Conservation (phyloP, 257 asterid genomes). For the Nicotiana attenuata region DNA sequence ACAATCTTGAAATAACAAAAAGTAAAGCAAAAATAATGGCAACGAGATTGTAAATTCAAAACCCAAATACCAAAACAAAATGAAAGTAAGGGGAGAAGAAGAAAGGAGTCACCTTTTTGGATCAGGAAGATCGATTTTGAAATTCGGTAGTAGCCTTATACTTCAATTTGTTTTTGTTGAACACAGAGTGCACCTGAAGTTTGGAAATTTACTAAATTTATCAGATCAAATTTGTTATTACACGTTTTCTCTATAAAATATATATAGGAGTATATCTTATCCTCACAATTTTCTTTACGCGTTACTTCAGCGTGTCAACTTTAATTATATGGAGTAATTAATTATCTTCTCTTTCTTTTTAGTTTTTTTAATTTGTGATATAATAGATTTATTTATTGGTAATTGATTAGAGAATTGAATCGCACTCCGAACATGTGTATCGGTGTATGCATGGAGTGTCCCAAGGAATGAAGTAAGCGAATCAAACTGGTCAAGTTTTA, state of each 20-base stretch:
- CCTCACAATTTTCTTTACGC: background rate
- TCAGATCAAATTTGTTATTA: too few species aligned
- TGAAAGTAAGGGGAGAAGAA: background rate
- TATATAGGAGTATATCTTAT: background rate
- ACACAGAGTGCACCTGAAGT: background rate
- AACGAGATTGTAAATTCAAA: background rate
- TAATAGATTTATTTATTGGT: background rate
- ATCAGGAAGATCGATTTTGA: background rate
- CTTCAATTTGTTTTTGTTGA: background rate
- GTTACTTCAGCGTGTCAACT: constrained; percentile 4
- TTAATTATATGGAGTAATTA: background rate
- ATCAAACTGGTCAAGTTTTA: background rate
- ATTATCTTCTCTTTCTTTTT: background rate
- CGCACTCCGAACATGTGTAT: background rate
- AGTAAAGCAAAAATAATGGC: background rate
- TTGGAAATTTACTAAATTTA: background rate
- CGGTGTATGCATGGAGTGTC: background rate
- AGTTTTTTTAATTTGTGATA: background rate
- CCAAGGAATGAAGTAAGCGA: background rate
- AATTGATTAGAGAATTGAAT: background rate
- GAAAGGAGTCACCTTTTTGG: background rate
- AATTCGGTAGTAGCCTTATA: background rate
- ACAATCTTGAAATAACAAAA: background rate
- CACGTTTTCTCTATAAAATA: background rate
- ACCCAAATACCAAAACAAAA: background rate